Percentiles rank a stretch among this genome's conserved stretches.
Conservation (phyloP, 2,329 filamentous ascomycete species). For the Fusarium sp. region DNA sequence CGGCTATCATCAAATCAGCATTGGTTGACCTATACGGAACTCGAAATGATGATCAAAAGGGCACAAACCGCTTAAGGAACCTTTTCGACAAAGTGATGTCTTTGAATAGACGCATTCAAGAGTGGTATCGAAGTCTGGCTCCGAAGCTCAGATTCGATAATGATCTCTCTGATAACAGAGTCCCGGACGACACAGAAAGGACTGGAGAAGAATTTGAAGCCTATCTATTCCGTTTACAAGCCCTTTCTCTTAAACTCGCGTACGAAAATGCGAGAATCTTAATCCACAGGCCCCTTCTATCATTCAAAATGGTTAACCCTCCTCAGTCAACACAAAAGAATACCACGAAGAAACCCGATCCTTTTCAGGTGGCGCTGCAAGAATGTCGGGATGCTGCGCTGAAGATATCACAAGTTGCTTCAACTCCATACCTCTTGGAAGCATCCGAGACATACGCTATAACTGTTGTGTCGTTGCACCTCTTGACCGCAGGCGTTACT, state of each 20-base stretch:
- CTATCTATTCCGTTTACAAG: slow-evolving; percentile 50
- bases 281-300: slow-evolving; percentile 42
- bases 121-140: neutral
- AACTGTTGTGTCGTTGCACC: neutral
- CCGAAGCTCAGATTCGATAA: slow-evolving; percentile 10
- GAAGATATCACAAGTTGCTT: neutral
- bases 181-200: neutral
- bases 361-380: neutral
- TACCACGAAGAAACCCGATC: rapidly evolving
- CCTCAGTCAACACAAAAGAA: neutral
- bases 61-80: rapidly evolving
- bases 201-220: slow-evolving; percentile 7
- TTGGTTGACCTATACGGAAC: slow-evolving; percentile 33
- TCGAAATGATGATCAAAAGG: neutral
- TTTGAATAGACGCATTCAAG: neutral
- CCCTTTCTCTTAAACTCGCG: slow-evolving; percentile 51
- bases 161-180: neutral
- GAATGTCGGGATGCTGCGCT: neutral
- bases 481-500: neutral
- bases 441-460: neutral
- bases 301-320: neutral
- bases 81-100: slow-evolving; percentile 5
- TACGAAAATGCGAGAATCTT: slow-evolving; percentile 54
- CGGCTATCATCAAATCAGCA: slow-evolving; percentile 29
- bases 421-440: neutral